phyloP scores from a whole-genome alignment of 352 stramenopile genomes.

The Globisporangium splendens region DNA sequence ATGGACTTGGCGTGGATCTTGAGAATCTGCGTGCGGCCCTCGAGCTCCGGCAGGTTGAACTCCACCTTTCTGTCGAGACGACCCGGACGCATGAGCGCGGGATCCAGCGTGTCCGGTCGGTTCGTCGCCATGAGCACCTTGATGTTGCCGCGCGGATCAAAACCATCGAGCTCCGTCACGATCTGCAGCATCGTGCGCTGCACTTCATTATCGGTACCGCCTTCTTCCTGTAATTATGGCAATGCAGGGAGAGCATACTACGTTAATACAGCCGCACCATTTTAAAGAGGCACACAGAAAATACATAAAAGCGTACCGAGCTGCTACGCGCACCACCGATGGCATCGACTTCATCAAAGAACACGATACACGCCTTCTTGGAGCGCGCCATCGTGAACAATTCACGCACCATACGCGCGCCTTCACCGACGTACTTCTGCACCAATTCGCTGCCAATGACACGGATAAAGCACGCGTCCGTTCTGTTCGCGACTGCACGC shows the following conservation, averaged over 20 bases:
- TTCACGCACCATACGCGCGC: constrained; percentile 98
- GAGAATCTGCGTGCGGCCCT: constrained; percentile 98
- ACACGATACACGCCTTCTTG: constrained; percentile 98
- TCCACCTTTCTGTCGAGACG: constrained; percentile 99
- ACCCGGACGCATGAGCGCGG: constrained; percentile 93
- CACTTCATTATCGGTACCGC: constrained; percentile 98
- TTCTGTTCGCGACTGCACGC: constrained; percentile 97
- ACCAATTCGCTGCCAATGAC: constrained; percentile 99
- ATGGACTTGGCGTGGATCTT: constrained; percentile 99
- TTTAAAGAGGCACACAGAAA: background rate
- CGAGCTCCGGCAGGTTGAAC: constrained; percentile 98
- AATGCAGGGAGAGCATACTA: background rate
- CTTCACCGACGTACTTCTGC: constrained; percentile 99
- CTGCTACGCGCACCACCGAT: constrained; percentile 93
- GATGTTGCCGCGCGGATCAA: constrained; percentile 98
- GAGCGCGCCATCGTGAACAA: constrained; percentile 99
- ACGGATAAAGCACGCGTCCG: constrained; percentile 99
- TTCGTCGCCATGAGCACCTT: constrained; percentile 99
- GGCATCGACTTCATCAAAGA: constrained; percentile 99
- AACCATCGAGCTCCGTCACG: constrained; percentile 98
- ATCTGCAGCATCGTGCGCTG: constrained; percentile 99
- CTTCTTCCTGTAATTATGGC: constrained; percentile 67
- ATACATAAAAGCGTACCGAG: constrained; percentile 24
- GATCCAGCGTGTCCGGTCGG: constrained; percentile 95
- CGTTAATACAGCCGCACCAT: background rate